Evolutionary conservation across 148 eudicot species (phyloP), one percentile per base, ranked within the genome.

Genomic region (Silene uniflora): DNA sequence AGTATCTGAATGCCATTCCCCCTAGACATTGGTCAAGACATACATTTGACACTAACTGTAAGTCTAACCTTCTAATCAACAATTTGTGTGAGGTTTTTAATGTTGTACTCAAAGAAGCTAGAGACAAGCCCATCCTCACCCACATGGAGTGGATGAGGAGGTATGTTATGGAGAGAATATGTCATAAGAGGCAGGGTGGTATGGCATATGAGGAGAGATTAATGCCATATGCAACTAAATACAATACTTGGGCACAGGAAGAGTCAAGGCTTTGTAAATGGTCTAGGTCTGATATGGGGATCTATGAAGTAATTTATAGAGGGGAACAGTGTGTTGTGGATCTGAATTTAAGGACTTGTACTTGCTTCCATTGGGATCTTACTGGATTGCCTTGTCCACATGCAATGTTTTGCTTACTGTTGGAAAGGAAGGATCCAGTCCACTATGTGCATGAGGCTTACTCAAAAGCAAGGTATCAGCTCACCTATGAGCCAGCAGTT

Each of bases 391-490:
- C 65, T 1, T 73, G 66, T 39, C 19, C 49, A 5, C 66, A 58
- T 58, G 75, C 49, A 0, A 29, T 29, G 32, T 21, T 0, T 22
- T 29, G 64, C 4, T 29, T 72, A 0, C 6, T 10, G 2, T 6
- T 7, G 4, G 23, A n/a, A 7, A 70, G 61, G 4, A n/a, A 1
- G 4, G n/a, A 58, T 12, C 65, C 52, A 0, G 12, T 16, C 11
- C 5, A 5, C 0, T 58, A 25, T 73, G 75, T 73, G 7, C 75
- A 73, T 58, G 10, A 73, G 1, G 75, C 65, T 6, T 73, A 73
- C 67, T 32, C 22, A 1, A 59, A 11, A 10, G 52, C 39, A 11
- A 39, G 0, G 2, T 73, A 32, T 9, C 1, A 35, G 11, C 7
- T 12, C 0, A 24, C 75, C 5, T 59, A 73, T 19, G n/a, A 18